Base-by-base conservation (phyloP, 805 yeast genomes). In the Yarrowia alimentaria region DNA sequence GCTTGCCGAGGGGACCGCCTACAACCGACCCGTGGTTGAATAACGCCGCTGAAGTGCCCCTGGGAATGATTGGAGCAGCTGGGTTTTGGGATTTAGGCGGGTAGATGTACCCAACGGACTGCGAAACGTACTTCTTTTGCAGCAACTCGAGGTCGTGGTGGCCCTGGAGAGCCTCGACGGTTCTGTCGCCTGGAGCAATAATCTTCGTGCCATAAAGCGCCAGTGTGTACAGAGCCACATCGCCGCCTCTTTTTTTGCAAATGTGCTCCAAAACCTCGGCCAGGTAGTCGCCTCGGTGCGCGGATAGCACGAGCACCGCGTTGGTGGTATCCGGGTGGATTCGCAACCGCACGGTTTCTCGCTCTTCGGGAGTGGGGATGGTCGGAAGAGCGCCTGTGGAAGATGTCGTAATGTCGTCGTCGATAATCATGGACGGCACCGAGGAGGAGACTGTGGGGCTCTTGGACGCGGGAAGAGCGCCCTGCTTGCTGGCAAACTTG, bases 131-230 rank as follows among this genome's bases (percentile, higher is more conserved):
- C 43, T 66, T 64, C 55, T 68, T 71, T 1, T 76, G 68, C 3
- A 76, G 60, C 5, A 73, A 60, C 51, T 75, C 79, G 14, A 77
- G 60, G 13, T 62, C 63, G 50, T 62, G 60, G 37, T 67, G 64
- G 4, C 73, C 74, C 56, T 72, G 75, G 9, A 76, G 60, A 3
- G 73, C 61, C 21, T 68, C 62, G 20, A 75, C 67, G 3, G 68
- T 64, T 43, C 52, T 35, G 12, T 59, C 57, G 5, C 47, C 47
- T 3, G 55, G 51, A 1, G 54, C 57, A 10, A 59, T 25, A n/a
- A 56, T 51, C 30, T 55, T 53, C 4, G 65, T 54, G 12, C 66
- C 68, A 5, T 64, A 61, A 3, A 60, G 53, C 29, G 68, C 63
- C 25, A 68, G 53, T 9, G 63, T 57, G 48, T 63, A 68, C 55